Evolutionary conservation across 768 basidiomycete species (phyloP).

Genomic region (Lentinula lateritia): DNA sequence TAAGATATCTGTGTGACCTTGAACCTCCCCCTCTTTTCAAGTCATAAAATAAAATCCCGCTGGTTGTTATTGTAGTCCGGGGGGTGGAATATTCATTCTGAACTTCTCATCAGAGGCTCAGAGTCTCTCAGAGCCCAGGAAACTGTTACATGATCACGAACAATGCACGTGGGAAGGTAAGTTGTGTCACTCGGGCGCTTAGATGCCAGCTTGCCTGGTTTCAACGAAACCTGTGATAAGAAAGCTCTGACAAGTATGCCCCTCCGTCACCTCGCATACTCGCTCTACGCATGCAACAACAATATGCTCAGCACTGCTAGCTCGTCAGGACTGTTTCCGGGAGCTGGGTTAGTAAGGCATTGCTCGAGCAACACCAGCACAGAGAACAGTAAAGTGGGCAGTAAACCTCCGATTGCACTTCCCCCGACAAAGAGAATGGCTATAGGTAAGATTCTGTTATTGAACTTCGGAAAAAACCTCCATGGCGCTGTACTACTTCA

Average conservation of each 20-base stretch:
- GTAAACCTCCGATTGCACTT: neutral
- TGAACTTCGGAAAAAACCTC: neutral
- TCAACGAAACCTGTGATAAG: no score
- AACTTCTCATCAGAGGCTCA: no score
- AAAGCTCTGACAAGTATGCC: neutral
- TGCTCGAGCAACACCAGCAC: neutral
- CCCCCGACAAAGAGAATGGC: slow-evolving; percentile 2
- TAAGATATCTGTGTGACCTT: no score
- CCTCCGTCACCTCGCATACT: neutral
- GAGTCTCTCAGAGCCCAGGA: no score
- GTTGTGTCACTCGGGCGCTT: neutral
- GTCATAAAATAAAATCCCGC: no score
- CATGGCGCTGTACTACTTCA: neutral
- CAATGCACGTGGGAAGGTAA: no score
- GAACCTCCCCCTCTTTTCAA: no score
- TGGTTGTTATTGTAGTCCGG: no score
- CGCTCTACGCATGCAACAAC: slow-evolving; percentile 1
- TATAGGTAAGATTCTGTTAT: neutral
- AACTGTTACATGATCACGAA: no score
- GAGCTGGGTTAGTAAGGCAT: neutral
- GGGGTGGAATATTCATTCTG: no score
- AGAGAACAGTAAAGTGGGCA: neutral
- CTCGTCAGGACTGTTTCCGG: neutral
- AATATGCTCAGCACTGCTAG: neutral
- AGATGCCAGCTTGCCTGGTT: neutral